These are phyloP conservation scores for Solanum arcanum DNA, from an alignment of 257 asterid genomes.

Conservation along the genomic window DNA sequence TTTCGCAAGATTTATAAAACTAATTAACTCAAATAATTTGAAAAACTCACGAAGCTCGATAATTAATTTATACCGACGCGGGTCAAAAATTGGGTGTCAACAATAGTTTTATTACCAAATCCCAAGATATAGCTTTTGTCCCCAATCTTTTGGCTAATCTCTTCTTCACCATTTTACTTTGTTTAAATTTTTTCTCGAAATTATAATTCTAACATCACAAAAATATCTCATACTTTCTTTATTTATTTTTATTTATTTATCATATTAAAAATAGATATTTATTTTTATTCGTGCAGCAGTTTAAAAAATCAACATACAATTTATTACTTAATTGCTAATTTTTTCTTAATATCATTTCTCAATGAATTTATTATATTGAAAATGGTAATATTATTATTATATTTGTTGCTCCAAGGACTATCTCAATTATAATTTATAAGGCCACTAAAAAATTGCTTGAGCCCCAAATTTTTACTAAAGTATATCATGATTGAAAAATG, in stretches of 20 bases:
- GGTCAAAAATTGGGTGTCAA: too few species aligned
- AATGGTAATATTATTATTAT: not conserved
- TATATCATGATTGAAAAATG: too few species aligned
- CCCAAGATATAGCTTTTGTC: not conserved
- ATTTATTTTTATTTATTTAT: not conserved
- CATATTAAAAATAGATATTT: not conserved
- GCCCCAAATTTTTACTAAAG: too few species aligned
- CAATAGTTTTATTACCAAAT: not conserved
- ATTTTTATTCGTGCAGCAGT: not conserved
- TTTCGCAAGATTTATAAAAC: too few species aligned
- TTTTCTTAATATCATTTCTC: too few species aligned
- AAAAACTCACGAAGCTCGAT: too few species aligned
- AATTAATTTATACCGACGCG: too few species aligned
- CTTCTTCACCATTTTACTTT: not conserved
- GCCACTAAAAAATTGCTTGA: too few species aligned
- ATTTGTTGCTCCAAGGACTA: fast-evolving
- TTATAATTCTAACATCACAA: not conserved
- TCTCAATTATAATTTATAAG: too few species aligned
- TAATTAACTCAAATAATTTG: too few species aligned
- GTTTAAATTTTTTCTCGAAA: not conserved
- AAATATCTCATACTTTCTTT: not conserved
- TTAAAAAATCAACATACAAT: not conserved
- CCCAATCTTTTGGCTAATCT: not conserved
- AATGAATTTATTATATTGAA: not conserved
- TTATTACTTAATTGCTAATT: not conserved